Evolutionary conservation across 2,329 filamentous ascomycete genomes (phyloP), one percentile per base, ranked within the genome.

Genomic region (Neoarthrinium moseri): DNA sequence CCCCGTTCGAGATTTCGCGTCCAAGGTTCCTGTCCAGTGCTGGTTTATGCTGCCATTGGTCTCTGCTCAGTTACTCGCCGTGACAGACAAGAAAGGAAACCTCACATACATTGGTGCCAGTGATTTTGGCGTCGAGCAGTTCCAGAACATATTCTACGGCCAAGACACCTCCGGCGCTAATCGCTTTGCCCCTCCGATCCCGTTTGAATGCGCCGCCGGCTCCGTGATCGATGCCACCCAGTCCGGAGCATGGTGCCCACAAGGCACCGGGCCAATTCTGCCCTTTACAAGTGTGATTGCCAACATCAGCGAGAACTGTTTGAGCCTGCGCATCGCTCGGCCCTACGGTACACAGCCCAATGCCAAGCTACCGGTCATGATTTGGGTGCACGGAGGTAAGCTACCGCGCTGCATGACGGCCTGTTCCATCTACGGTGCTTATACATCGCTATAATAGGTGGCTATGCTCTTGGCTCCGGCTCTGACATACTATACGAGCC

Each of bases 81-180:
- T 41, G 2, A 4, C 5, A 11, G 38, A 41, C 8, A 3, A 4
- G 15, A 18, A 6, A 2, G 23, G 30, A 3, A 15, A 55, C 11
- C 45, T 60, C 17, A 52, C 49, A 1, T 65, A 65, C 45, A 38
- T 51, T 12, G 61, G 63, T 18, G 52, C 49, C 24, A 48, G 51
- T 38, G 33, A 45, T 24, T 45, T 53, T 24, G 51, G 52, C 18
- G 56, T 64, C 13, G 63, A 66, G 35, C 53, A 58, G n/a, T 65
- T 63, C 45, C 53, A 60, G 3, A 59, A 61, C 29, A 60, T 65
- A 17, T 59, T 56, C 26, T 65, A 61, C 35, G 63, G 48, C 7
- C 41, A 64, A 36, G 57, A 64, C 22, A 63, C 61, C 4, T 53
- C 54, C 10, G 60, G 61, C 4, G 17, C 32, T 4, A 58, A 61